These are phyloP conservation scores for Pseudonitzschia delicatissima DNA, from an alignment of 108 stramenopile genomes.

Conservation along the genomic window DNA sequence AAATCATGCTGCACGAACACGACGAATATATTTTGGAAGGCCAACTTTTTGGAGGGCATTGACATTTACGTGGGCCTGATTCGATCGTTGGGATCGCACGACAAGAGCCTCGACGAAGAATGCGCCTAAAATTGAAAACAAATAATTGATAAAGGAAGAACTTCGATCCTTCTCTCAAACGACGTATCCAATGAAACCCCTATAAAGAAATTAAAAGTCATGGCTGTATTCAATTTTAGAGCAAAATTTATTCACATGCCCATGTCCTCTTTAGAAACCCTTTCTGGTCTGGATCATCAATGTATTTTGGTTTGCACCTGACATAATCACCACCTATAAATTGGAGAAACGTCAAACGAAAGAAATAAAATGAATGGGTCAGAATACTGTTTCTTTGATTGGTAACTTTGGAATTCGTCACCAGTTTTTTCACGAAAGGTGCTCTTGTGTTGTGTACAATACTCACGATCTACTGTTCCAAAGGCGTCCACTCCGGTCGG, in stretches of 20 bases:
- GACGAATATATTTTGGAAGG: constrained; percentile 90
- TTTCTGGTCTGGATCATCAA: constrained; percentile 20
- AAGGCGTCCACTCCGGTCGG: constrained; percentile 34
- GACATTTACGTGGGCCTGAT: constrained; percentile 87
- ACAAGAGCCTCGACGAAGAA: constrained; percentile 7
- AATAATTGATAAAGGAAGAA: no score
- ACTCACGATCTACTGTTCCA: constrained; percentile 55
- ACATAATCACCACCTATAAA: constrained; percentile 29
- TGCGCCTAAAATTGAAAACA: no score
- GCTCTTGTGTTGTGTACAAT: neutral
- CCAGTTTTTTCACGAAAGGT: neutral
- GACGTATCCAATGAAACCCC: no score
- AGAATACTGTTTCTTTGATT: no score
- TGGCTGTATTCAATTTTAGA: neutral
- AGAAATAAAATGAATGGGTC: neutral
- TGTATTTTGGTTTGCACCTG: constrained; percentile 34
- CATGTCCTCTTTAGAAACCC: constrained; percentile 18
- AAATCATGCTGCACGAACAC: constrained; percentile 94
- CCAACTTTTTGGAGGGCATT: constrained; percentile 89
- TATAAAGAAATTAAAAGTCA: no score
- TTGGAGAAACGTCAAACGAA: neutral
- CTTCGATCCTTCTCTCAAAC: no score
- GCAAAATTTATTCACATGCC: constrained; percentile 13
- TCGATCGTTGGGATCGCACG: constrained; percentile 38
- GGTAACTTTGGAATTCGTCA: no score